Evolutionary conservation across 768 basidiomycete species (phyloP).

Genomic region (Russula griseocarnosa): DNA sequence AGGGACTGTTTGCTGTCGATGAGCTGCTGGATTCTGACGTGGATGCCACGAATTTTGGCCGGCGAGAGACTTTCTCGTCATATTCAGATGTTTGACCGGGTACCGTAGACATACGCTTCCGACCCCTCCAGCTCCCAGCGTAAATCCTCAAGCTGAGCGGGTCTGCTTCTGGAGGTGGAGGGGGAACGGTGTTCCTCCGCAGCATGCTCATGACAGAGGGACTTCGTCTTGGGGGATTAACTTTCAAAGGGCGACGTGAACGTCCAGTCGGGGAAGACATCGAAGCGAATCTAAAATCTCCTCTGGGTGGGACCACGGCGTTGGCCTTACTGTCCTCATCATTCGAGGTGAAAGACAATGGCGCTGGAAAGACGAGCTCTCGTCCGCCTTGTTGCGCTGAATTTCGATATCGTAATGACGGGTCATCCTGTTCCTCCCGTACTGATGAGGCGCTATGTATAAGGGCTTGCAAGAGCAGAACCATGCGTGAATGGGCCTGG

Average conservation of each 20-base stretch:
- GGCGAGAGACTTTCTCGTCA: constrained; percentile 1
- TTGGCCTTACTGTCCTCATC: constrained; percentile 11
- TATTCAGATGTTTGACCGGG: constrained; percentile 12
- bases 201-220: constrained; percentile 39
- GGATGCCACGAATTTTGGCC: not conserved
- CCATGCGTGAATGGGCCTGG: constrained; percentile 70
- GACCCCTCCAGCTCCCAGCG: constrained; percentile 48
- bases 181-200: constrained; percentile 34
- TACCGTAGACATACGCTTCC: constrained; percentile 15
- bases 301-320: not conserved
- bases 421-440: constrained; percentile 33
- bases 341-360: constrained; percentile 48
- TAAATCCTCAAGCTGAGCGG: constrained; percentile 47
- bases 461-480: constrained; percentile 68
- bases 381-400: constrained; percentile 36
- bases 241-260: constrained; percentile 4
- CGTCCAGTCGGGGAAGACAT: not conserved
- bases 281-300: constrained; percentile 7
- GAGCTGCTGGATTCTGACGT: constrained; percentile 21
- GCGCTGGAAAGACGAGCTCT: constrained; percentile 72
- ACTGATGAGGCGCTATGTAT: constrained; percentile 55
- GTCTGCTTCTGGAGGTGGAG: constrained; percentile 46
- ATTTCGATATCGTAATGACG: constrained; percentile 32
- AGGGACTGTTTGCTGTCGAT: constrained; percentile 27
- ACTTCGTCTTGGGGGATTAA: constrained; percentile 22